phyloP scores from a whole-genome alignment of 106 monocot species.

The Cymbidium sinense region DNA sequence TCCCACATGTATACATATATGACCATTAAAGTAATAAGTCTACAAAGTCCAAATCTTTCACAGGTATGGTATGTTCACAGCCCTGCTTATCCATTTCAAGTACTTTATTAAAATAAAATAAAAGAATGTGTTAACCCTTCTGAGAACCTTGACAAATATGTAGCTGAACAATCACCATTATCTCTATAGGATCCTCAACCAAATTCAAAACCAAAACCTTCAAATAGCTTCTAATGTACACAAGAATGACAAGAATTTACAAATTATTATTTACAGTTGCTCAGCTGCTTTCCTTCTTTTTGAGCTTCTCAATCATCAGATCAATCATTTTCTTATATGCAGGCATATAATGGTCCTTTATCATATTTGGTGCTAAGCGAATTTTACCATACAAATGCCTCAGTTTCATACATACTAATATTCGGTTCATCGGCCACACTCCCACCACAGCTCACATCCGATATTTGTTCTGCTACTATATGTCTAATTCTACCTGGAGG shows the following conservation, averaged over 20 bases:
- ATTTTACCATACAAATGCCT: conserved; percentile 62
- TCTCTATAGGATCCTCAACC: no score
- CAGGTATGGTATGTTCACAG: no score
- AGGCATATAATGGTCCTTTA: conserved; percentile 76
- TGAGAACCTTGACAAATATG: no score
- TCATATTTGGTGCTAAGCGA: conserved; percentile 53
- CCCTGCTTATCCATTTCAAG: no score
- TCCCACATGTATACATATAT: no score
- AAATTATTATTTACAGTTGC: neutral
- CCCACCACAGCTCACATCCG: conserved; percentile 11
- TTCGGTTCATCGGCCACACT: conserved; percentile 6
- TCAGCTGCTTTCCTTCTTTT: conserved; percentile 17
- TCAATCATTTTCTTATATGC: conserved; percentile 70
- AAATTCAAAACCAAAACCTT: neutral
- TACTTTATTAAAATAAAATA: no score
- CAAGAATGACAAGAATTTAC: no score
- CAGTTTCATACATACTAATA: conserved; percentile 45
- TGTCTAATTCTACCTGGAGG: conserved; percentile 71
- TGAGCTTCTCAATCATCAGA: conserved; percentile 48
- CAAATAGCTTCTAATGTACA: neutral
- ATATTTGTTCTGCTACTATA: conserved; percentile 32
- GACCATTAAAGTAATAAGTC: no score
- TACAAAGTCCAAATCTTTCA: no score
- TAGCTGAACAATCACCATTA: no score
- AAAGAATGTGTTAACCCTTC: no score